Percentiles rank a stretch among this genome's conserved stretches.
Conservation (phyloP, 345 rosid genomes). For the Eucalyptus erythrocorys region DNA sequence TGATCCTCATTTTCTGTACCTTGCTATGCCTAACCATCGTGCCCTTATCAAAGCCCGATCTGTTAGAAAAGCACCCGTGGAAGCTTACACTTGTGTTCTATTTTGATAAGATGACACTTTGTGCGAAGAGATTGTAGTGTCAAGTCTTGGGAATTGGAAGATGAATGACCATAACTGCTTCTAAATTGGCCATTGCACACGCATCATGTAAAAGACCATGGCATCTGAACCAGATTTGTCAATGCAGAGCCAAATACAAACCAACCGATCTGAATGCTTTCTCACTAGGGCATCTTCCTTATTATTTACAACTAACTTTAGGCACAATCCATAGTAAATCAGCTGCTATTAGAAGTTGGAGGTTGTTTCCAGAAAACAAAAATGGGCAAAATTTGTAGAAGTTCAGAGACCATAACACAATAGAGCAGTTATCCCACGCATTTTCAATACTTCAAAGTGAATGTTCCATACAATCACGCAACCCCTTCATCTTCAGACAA, state of each 20-base stretch:
- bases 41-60: rapidly evolving
- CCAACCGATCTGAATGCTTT: rapidly evolving
- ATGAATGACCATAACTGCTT: no score
- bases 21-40: not conserved
- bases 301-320: rapidly evolving
- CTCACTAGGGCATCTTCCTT: rapidly evolving
- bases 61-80: rapidly evolving
- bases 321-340: no score
- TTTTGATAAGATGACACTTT: not conserved
- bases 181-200: no score
- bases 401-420: no score
- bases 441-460: no score
- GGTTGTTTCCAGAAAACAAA: rapidly evolving
- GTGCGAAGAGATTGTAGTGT: not conserved
- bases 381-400: rapidly evolving
- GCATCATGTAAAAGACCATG: no score
- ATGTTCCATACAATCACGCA: rapidly evolving
- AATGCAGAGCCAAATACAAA: rapidly evolving
- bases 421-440: no score
- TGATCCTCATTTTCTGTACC: not conserved
- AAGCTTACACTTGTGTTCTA: not conserved
- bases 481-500: no score
- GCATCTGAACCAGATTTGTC: rapidly evolving
- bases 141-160: not conserved
- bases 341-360: no score